Base-by-base conservation (phyloP, 306 rosid genomes). In the Sophora flavescens region DNA sequence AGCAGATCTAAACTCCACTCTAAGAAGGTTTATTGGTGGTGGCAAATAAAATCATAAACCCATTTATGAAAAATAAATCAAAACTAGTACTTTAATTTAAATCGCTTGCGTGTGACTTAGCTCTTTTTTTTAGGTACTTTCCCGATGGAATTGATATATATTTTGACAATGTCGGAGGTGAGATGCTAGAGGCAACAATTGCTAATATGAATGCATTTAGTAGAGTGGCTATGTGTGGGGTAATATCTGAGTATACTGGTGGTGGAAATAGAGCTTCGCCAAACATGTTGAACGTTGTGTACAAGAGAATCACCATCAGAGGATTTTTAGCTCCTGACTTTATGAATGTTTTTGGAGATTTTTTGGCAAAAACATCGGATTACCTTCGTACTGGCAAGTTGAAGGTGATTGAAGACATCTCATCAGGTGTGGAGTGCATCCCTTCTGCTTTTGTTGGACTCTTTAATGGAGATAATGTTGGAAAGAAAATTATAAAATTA, bases 101-200 rank as follows among this genome's bases (percentile, higher is more conserved):
- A 15, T 38, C 1, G 26, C 3, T 0, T 32, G 32, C 17, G 1
- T 63, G 22, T 72, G 30, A 63, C 11, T 12, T 62, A 18, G 32
- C 3, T 30, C 2, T 30, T 30, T 30, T 11, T 60, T 50, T 0
- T 75, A 88, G 89, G 87, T 77, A 63, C 78, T 90, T 88, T 59
- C 93, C 89, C 0, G 72, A 80, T 39, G 96, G 96, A 26, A 90
- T 90, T 56, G 93, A 90, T 41, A 76, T 90, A 44, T 90, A 84
- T 62, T 88, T 90, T n/a, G 96, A 90, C 87, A 90, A 90, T 33
- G 93, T 90, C 15, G 93, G 91, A 6, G 87, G 30, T 13, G 87
- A 81, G 70, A 88, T 90, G 87, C 80, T 81, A 10, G 88, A 88
- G 56, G 96, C 93, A 32, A 88, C 93, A 6, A 74, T 88, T 62